These are phyloP conservation scores for Bonia amplexicaulis DNA, from an alignment of 176 grass and related monocot genomes.

Conservation along the genomic window DNA sequence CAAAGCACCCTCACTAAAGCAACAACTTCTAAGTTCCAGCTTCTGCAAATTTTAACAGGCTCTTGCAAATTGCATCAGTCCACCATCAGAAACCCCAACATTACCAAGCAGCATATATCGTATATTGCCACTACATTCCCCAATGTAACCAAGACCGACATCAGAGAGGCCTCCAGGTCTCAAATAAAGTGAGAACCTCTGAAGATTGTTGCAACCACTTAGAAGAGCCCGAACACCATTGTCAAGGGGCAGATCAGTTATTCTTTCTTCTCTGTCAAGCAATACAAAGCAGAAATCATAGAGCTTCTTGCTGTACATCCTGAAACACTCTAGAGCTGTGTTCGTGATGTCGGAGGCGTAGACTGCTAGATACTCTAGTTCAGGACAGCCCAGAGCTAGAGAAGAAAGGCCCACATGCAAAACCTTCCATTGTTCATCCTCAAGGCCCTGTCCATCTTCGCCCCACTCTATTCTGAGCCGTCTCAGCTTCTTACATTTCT, in stretches of 20 bases:
- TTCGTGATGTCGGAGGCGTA: conserved; percentile 33
- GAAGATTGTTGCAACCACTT: background rate
- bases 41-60: background rate
- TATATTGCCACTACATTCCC: background rate
- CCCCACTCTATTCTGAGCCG: background rate
- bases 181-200: background rate
- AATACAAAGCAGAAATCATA: conserved; percentile 16
- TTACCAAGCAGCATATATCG: conserved; percentile 10
- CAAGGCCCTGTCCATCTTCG: conserved; percentile 14
- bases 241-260: background rate
- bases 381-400: background rate
- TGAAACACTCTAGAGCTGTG: conserved; percentile 13
- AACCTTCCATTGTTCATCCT: conserved; percentile 13
- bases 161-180: background rate
- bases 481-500: background rate
- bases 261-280: conserved; percentile 2
- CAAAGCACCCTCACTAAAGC: background rate
- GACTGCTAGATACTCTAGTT: conserved; percentile 30
- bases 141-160: background rate
- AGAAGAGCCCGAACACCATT: background rate
- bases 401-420: conserved; percentile 10
- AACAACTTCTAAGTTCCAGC: conserved; percentile 25
- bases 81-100: conserved; percentile 26
- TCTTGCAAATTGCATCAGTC: background rate
- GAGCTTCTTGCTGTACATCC: conserved; percentile 11